Conservation (phyloP, 2,329 filamentous ascomycete genomes). For the Trichothecium sympodiale region DNA sequence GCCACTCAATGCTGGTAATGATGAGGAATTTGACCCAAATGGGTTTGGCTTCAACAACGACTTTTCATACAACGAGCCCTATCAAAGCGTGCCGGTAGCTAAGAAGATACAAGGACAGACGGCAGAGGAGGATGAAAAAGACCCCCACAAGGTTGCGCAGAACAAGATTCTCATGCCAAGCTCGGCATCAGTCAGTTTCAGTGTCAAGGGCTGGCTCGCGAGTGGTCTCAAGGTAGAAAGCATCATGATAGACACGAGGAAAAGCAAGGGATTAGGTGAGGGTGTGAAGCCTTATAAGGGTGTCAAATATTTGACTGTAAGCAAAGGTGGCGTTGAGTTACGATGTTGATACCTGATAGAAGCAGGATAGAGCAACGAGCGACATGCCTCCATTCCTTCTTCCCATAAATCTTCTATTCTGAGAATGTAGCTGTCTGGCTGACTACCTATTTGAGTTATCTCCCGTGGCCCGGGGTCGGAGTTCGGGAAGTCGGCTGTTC, state of each 20-base stretch:
- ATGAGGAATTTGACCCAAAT: constrained; percentile 34
- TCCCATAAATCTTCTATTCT: too few relatives aligned
- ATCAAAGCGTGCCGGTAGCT: constrained; percentile 33
- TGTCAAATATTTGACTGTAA: constrained; percentile 86
- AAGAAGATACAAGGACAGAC: constrained; percentile 21
- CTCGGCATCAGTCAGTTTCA: constrained; percentile 62
- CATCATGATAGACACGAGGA: constrained; percentile 60
- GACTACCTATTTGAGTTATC: too few relatives aligned
- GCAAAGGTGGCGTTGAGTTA: constrained; percentile 53
- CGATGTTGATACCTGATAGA: constrained; percentile 32
- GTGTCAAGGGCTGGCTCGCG: constrained; percentile 57
- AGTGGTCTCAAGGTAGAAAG: constrained; percentile 59
- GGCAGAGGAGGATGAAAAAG: constrained; percentile 29
- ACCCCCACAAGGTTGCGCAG: constrained; percentile 48
- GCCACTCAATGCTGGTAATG: constrained; percentile 31
- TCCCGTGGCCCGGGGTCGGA: too few relatives aligned
- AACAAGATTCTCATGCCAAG: constrained; percentile 73
- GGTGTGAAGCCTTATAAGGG: constrained; percentile 93
- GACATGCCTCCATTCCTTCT: too few relatives aligned
- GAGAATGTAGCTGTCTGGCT: too few relatives aligned
- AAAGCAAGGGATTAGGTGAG: constrained; percentile 75
- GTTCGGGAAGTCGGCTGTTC: background rate
- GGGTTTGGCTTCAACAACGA: constrained; percentile 40
- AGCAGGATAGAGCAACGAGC: too few relatives aligned
- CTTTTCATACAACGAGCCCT: constrained; percentile 44